phyloP scores from a whole-genome alignment of 768 basidiomycete species.

The Dioszegia aurantiaca region DNA sequence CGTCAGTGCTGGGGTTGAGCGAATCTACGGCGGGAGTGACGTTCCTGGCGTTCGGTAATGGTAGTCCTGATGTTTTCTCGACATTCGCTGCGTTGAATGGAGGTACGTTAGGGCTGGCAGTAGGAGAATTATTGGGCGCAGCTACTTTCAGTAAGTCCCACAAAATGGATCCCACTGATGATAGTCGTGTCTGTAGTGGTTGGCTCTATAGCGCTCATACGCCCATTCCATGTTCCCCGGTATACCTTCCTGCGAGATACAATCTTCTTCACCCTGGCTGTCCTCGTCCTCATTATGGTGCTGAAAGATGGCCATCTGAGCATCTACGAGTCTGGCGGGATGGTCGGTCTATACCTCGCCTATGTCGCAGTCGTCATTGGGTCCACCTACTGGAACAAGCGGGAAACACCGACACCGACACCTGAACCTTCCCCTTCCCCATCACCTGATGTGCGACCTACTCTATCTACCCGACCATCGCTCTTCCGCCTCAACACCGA shows the following conservation, averaged over 20 bases:
- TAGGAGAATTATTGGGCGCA: slow-evolving; percentile 92
- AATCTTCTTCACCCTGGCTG: slow-evolving; percentile 84
- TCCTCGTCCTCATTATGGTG: slow-evolving; percentile 70
- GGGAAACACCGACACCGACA: slow-evolving; percentile 53
- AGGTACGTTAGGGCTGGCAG: slow-evolving; percentile 79
- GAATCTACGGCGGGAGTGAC: slow-evolving; percentile 96
- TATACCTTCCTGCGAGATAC: slow-evolving; percentile 87
- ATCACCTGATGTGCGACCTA: background rate
- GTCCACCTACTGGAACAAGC: slow-evolving; percentile 72
- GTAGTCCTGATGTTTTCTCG: slow-evolving; percentile 92
- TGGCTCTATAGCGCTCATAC: slow-evolving; percentile 96
- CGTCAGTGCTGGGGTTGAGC: slow-evolving; percentile 76
- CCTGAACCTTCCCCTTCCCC: slow-evolving; percentile 14
- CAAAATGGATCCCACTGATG: background rate
- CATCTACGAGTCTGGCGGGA: slow-evolving; percentile 67
- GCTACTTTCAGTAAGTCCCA: slow-evolving; percentile 68
- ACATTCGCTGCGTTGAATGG: slow-evolving; percentile 90
- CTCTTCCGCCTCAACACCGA: slow-evolving; percentile 3
- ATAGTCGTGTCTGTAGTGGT: slow-evolving; percentile 84
- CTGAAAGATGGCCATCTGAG: slow-evolving; percentile 72
- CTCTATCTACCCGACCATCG: background rate
- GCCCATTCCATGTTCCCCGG: slow-evolving; percentile 80
- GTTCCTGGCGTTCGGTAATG: slow-evolving; percentile 94
- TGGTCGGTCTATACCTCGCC: slow-evolving; percentile 69
- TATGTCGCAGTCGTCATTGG: slow-evolving; percentile 76